These are phyloP conservation scores for Chlorella variabilis DNA, from an alignment of 163 green algal species.

Conservation along the genomic window DNA sequence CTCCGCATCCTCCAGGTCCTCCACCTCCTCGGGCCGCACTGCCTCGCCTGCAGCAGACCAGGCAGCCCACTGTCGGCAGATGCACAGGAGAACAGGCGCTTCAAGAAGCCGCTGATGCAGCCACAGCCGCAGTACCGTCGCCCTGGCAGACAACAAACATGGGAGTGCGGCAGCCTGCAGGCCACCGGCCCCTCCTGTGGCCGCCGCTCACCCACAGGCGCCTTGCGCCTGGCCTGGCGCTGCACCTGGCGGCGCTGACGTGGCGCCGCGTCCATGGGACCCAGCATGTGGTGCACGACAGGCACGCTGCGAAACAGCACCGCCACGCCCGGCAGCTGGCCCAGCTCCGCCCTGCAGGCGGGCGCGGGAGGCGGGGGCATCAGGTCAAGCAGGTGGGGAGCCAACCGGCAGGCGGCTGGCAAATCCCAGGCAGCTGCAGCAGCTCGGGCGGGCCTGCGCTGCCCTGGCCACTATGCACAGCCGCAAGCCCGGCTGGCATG, in stretches of 20 bases:
- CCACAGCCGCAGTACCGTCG: too few relatives aligned
- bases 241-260: slow-evolving; percentile 42
- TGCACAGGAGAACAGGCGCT: not conserved
- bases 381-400: too few relatives aligned
- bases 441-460: too few relatives aligned
- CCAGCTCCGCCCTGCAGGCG: slow-evolving; percentile 11
- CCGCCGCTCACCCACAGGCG: slow-evolving; percentile 9
- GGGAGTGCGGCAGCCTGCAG: too few relatives aligned
- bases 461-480: too few relatives aligned
- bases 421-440: too few relatives aligned
- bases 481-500: too few relatives aligned
- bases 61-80: too few relatives aligned
- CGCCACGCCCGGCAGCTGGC: not conserved
- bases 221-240: slow-evolving; percentile 13
- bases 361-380: not conserved
- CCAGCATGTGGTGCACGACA: slow-evolving; percentile 47
- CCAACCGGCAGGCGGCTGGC: too few relatives aligned
- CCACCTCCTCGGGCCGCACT: slow-evolving; percentile 49
- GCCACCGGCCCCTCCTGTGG: too few relatives aligned
- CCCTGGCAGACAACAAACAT: too few relatives aligned
- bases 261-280: slow-evolving; percentile 64
- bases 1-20: slow-evolving; percentile 57
- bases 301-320: slow-evolving; percentile 37
- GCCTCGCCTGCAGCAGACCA: slow-evolving; percentile 14
- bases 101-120: too few relatives aligned